Evolutionary conservation across 352 stramenopile genomes (phyloP), one percentile per base, ranked within the genome.

Genomic region (Phytophthora tentaculata): DNA sequence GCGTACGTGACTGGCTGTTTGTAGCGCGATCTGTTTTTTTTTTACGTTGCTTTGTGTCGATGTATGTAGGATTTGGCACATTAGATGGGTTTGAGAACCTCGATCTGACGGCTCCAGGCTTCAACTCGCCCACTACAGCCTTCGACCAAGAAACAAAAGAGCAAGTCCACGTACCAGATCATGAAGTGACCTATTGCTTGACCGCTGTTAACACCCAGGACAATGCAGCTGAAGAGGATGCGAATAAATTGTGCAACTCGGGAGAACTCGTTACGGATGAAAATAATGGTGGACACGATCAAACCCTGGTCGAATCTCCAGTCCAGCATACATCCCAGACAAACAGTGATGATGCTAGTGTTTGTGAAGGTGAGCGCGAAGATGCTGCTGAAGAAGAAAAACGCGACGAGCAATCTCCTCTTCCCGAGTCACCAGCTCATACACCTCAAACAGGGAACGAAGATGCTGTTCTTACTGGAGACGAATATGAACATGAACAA

Each of bases 71-170:
- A 45, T 76, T 81, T 39, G 76, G 69, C 43, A 65, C 70, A 5
- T 58, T 88, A 32, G 50, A 80, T 28, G 61, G 55, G 32, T 83
- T 84, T 45, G 69, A 80, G 17, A 66, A 75, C 49, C 23, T 86
- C 17, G 64, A 54, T 43, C 32, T 83, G 60, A 64, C n/a, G 22
- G 44, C 28, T 48, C 20, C 56, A 6, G 52, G 50, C 47, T 61
- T 29, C 20, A 58, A 64, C 13, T 50, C 35, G 13, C 53, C 39
- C 6, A 39, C 51, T n/a, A 17, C 6, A 58, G 41, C 17, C 14
- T 43, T 19, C 10, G 32, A 73, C 24, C 56, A 73, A 37, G 22
- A 59, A 57, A 35, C 47, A 37, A 45, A 67, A 48, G 48, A 61
- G 16, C 23, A 59, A 28, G 54, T 37, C 5, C 12, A 19, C 10